Conservation (phyloP, 1,284 basidiomycete genomes). For the Ustilago loliicola region DNA sequence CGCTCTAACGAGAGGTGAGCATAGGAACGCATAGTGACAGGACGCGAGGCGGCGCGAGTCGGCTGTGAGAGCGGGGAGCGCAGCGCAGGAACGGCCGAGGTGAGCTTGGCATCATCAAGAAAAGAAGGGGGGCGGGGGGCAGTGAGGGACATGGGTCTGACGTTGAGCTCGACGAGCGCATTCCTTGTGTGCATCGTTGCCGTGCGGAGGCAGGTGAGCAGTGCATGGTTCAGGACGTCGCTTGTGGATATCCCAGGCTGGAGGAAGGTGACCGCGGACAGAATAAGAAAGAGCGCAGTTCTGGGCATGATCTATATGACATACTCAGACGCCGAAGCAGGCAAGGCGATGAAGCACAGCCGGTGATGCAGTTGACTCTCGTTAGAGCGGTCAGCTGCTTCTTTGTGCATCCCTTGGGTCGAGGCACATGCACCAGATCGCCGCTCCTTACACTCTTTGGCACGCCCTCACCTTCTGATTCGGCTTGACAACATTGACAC, state of each 20-base stretch:
- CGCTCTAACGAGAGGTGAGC: neutral
- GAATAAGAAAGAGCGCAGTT: too few relatives aligned
- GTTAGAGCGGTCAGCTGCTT: conserved; percentile 1
- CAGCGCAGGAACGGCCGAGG: conserved; percentile 11
- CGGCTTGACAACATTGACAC: neutral
- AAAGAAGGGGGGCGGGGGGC: neutral
- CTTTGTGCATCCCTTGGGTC: conserved; percentile 2
- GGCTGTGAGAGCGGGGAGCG: conserved; percentile 11
- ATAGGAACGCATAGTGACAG: neutral
- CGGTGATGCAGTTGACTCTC: neutral
- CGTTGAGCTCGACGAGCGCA: neutral
- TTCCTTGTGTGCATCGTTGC: conserved; percentile 9
- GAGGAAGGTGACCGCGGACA: too few relatives aligned
- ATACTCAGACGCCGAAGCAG: conserved; percentile 6
- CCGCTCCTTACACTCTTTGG: conserved; percentile 1
- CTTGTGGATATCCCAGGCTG: neutral
- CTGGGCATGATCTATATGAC: neutral
- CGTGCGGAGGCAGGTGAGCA: neutral
- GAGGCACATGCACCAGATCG: neutral
- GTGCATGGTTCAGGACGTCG: neutral
- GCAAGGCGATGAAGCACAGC: neutral
- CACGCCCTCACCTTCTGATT: neutral
- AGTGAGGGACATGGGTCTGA: conserved; percentile 1
- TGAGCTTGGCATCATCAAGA: conserved; percentile 10
- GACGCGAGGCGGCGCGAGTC: conserved; percentile 4